Base-by-base conservation (phyloP, 2,329 filamentous ascomycete genomes). In the Aspergillus udagawae region DNA sequence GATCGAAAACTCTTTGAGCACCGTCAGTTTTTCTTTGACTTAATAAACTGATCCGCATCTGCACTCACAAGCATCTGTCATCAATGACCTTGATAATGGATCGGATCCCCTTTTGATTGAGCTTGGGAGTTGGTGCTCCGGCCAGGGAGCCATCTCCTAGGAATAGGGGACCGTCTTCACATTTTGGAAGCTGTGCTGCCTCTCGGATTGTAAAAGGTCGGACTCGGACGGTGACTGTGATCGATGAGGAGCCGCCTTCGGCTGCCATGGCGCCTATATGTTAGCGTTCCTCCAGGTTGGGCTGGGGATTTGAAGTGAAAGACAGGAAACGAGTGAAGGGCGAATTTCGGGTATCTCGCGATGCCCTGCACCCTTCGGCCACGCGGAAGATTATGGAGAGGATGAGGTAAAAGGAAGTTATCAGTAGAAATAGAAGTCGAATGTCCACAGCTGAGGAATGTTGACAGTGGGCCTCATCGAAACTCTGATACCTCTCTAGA, bases 121-220 rank as follows among this genome's bases (percentile, higher is more conserved):
- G 83, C 71, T 93, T 96, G 0, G 92, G 92, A 1, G 91, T 84
- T 0, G 93, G 92, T 14, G 84, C 87, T 49, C 86, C 89, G n/a
- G 94, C 94, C 56, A 99, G 82, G 20, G 93, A 97, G 58, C 94
- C 94, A 73, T 99, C 94, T 60, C 94, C 94, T n/a, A 99, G 84
- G 72, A 99, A 99, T 41, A 96, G 76, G 4, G 91, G 92, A 54
- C 88, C 87, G 74, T 97, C 93, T 67, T 99, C 93, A 68, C 75
- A 77, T 73, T 81, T 82, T 32, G 79, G 77, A 81, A 99, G 79
- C 78, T 97, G 93, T 44, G 94, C 94, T 65, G 94, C 94, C 82
- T 99, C 94, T 78, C 92, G 83, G 66, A 97, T 97, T 12, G 85
- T 88, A 67, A 88, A 88, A 23, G 85, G 85, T 59, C 85, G 80